Conservation (phyloP, 495 filamentous ascomycete species). For the Terfezia boudieri region DNA sequence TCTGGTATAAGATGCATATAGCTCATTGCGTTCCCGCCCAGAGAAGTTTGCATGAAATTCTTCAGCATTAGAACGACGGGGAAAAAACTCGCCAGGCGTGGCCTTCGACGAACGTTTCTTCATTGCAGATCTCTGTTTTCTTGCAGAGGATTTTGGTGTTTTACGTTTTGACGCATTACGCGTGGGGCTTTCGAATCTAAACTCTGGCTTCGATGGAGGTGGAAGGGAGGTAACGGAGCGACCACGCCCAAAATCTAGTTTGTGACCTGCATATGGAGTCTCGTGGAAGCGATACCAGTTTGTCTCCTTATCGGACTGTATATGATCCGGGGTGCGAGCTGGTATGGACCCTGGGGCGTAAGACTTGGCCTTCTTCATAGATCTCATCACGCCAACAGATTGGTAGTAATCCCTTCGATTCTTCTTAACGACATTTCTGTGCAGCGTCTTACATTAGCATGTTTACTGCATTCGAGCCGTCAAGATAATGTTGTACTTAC, state of each 20-base stretch:
- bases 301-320: slow-evolving; percentile 4
- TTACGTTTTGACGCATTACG: background rate
- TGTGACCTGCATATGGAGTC: background rate
- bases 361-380: background rate
- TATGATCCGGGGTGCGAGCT: slow-evolving; percentile 1
- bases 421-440: slow-evolving; percentile 13
- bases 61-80: background rate
- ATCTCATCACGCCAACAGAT: background rate
- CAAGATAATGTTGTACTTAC: slow-evolving; percentile 5
- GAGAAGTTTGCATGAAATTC: background rate
- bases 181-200: slow-evolving; percentile 14
- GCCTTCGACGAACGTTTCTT: slow-evolving; percentile 7
- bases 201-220: slow-evolving; percentile 11
- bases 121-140: background rate
- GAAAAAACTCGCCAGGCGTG: slow-evolving; percentile 8
- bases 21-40: slow-evolving; percentile 1
- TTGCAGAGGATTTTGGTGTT: background rate
- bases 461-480: background rate
- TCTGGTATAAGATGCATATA: slow-evolving; percentile 11
- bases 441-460: background rate
- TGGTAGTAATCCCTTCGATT: background rate
- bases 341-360: background rate
- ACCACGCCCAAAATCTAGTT: background rate
- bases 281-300: background rate
- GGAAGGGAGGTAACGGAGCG: background rate